Percentiles rank a stretch among this genome's conserved stretches.
phyloP scores from a whole-genome alignment of 2,329 filamentous ascomycete species.

The Dactylellina leptospora region DNA sequence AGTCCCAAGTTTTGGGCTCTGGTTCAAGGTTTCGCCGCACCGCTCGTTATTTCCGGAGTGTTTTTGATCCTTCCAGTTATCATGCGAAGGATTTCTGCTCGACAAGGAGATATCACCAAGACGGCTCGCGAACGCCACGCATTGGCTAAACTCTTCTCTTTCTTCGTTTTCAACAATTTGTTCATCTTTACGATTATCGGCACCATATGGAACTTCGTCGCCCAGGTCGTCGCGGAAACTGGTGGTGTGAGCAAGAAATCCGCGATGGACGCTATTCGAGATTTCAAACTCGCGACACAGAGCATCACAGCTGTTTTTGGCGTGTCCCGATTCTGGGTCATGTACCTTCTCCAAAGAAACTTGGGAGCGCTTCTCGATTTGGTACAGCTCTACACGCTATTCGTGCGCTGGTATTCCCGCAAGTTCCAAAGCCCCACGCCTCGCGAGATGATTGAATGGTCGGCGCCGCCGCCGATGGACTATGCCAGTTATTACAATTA shows the following conservation, averaged over 20 bases:
- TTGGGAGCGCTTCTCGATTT: constrained; percentile 92
- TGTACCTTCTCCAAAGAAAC: constrained; percentile 90
- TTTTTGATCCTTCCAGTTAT: constrained; percentile 89
- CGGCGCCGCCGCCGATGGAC: constrained; percentile 89
- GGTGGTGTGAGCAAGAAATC: constrained; percentile 61
- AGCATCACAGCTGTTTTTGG: constrained; percentile 79
- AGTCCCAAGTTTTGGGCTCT: constrained; percentile 80
- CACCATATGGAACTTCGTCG: constrained; percentile 77
- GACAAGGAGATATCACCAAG: constrained; percentile 79
- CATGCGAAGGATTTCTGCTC: constrained; percentile 79
- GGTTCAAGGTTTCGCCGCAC: constrained; percentile 89
- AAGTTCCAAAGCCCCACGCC: constrained; percentile 89
- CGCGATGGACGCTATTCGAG: constrained; percentile 74
- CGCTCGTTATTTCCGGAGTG: constrained; percentile 83
- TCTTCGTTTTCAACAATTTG: constrained; percentile 98
- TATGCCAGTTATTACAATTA: constrained; percentile 99
- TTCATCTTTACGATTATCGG: constrained; percentile 93
- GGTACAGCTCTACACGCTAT: constrained; percentile 83
- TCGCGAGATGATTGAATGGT: constrained; percentile 87
- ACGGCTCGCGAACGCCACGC: constrained; percentile 92
- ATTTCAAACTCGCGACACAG: constrained; percentile 70
- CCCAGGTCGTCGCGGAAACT: constrained; percentile 70
- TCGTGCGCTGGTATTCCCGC: constrained; percentile 84
- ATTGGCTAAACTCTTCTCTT: constrained; percentile 86
- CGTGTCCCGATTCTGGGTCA: constrained; percentile 92